phyloP scores from a whole-genome alignment of 176 grass and related monocot genomes.

The Dendrocalamus sinicus region DNA sequence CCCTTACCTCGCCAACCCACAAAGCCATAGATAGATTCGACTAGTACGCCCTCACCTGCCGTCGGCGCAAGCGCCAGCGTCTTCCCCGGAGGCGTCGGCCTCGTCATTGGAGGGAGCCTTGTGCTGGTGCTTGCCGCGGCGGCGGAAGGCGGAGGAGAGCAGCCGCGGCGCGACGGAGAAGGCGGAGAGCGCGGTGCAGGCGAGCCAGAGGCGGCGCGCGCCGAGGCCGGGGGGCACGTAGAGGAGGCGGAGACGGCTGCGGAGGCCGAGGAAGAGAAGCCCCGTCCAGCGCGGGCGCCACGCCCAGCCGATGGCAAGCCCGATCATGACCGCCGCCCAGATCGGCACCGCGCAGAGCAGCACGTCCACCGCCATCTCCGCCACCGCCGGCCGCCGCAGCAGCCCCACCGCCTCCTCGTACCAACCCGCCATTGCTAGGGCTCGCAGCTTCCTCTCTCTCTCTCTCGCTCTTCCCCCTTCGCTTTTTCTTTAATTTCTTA shows the following conservation, averaged over 20 bases:
- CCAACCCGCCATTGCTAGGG: slow-evolving; percentile 68
- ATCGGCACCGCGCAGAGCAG: slow-evolving; percentile 96
- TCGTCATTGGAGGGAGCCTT: not conserved
- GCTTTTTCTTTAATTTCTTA: not conserved
- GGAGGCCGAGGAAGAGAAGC: slow-evolving; percentile 78
- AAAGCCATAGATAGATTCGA: slow-evolving; percentile 8
- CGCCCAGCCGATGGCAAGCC: slow-evolving; percentile 81
- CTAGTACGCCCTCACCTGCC: slow-evolving; percentile 44
- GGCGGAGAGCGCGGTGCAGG: slow-evolving; percentile 92
- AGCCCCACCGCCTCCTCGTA: slow-evolving; percentile 69
- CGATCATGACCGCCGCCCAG: slow-evolving; percentile 99
- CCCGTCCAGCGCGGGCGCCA: slow-evolving; percentile 96
- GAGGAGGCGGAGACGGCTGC: slow-evolving; percentile 70
- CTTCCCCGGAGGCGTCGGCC: not conserved
- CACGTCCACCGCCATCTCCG: slow-evolving; percentile 83
- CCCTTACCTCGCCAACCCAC: not conserved
- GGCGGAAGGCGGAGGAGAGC: slow-evolving; percentile 54
- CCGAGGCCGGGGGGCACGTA: slow-evolving; percentile 83
- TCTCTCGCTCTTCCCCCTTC: not conserved
- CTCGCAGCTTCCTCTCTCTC: not conserved
- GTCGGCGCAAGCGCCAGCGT: not conserved
- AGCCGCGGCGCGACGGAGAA: slow-evolving; percentile 81
- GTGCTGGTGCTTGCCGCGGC: slow-evolving; percentile 40
- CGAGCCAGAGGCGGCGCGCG: slow-evolving; percentile 85
- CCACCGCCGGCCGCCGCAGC: slow-evolving; percentile 71